Conservation (phyloP, 2,329 filamentous ascomycete genomes). For the Cercospora citrullina region DNA sequence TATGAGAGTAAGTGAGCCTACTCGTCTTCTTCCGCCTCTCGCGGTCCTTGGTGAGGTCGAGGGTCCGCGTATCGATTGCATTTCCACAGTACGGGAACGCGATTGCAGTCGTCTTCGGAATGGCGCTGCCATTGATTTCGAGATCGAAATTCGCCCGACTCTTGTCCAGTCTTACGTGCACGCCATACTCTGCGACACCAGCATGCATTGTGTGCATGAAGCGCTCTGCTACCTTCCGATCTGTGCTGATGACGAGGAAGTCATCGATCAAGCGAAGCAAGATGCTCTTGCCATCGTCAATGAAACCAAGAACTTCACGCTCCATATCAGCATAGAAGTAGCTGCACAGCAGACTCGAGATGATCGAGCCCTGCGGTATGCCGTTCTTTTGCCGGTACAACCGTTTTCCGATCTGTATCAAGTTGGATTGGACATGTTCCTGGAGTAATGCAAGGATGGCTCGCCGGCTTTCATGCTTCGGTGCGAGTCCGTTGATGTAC, state of each 20-base stretch:
- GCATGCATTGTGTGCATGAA: conserved; percentile 81
- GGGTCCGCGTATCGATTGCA: conserved; percentile 69
- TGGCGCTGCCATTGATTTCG: conserved; percentile 53
- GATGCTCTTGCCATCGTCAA: conserved; percentile 57
- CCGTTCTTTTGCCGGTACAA: conserved; percentile 84
- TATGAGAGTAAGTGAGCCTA: conserved; percentile 43
- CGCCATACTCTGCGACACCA: conserved; percentile 77
- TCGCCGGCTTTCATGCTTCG: conserved; percentile 57
- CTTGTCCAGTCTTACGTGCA: conserved; percentile 74
- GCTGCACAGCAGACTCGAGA: conserved; percentile 86
- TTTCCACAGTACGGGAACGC: conserved; percentile 90
- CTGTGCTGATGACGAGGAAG: conserved; percentile 81
- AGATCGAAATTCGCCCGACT: conserved; percentile 82
- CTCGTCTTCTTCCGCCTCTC: conserved; percentile 53
- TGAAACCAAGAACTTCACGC: conserved; percentile 65
- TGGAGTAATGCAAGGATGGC: conserved; percentile 68
- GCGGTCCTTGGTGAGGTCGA: conserved; percentile 72
- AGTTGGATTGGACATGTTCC: conserved; percentile 79
- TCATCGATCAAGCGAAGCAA: conserved; percentile 87
- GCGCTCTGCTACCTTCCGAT: conserved; percentile 62
- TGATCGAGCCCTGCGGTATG: conserved; percentile 88
- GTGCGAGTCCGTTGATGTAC: conserved; percentile 70
- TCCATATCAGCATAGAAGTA: conserved; percentile 95
- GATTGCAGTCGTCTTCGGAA: conserved; percentile 47
- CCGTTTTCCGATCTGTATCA: conserved; percentile 85